Conservation (phyloP, 2,329 filamentous ascomycete species). For the Zopfia rhizophila region DNA sequence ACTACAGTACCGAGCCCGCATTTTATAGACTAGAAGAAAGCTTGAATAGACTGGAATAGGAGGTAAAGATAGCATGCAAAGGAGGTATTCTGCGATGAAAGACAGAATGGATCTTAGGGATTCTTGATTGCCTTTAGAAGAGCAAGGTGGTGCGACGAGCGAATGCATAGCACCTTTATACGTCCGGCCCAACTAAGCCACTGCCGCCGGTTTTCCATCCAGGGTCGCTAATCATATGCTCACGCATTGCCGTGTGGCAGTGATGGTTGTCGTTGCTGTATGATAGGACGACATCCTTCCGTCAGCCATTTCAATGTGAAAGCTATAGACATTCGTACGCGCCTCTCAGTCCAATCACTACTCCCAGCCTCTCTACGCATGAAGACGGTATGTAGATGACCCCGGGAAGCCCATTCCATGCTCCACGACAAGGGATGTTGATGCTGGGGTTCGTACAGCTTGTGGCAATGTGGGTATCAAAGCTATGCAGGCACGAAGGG, state of each 20-base stretch:
- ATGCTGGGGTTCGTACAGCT: slow-evolving; percentile 10
- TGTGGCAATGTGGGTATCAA: slow-evolving; percentile 7
- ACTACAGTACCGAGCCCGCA: slow-evolving; percentile 13
- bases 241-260: slow-evolving; percentile 6
- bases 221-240: no score
- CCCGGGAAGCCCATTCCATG: no score
- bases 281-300: slow-evolving; percentile 4
- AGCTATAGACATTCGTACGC: slow-evolving; percentile 4
- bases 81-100: no score
- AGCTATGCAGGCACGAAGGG: slow-evolving; percentile 3
- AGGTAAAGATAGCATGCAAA: slow-evolving; percentile 5
- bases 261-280: slow-evolving; percentile 6
- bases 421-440: slow-evolving; percentile 1
- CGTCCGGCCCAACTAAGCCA: slow-evolving; percentile 6
- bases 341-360: slow-evolving; percentile 6
- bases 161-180: slow-evolving; percentile 12
- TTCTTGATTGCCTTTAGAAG: no score
- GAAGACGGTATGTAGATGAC: no score
- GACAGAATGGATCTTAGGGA: slow-evolving; percentile 7
- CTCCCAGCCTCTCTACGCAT: slow-evolving; percentile 6
- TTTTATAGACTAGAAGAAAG: no score
- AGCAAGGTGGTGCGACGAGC: slow-evolving; percentile 1
- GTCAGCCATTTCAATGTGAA: no score
- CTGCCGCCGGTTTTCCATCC: slow-evolving; percentile 1
- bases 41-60: no score